Evolutionary conservation across 1,284 basidiomycete species (phyloP).

Genomic region (Ganoderma sinense): DNA sequence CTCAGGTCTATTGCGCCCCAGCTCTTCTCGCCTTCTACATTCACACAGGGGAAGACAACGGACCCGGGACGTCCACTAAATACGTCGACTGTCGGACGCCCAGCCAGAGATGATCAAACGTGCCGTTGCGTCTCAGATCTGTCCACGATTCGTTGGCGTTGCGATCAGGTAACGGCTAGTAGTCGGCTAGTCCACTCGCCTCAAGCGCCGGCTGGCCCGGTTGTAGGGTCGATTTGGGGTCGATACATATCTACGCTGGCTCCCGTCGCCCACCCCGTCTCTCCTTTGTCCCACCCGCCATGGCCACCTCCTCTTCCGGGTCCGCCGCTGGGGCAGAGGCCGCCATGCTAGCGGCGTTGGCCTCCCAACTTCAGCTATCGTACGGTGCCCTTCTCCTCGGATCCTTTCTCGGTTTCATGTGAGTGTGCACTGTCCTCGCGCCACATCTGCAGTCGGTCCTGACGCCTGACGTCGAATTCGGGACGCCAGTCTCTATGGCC

Average conservation of each 20-base stretch:
- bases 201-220: not conserved
- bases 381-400: conserved; percentile 3
- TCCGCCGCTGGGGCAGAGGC: not conserved
- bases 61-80: not conserved
- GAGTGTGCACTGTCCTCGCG: not conserved
- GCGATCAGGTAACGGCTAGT: not conserved
- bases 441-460: not conserved
- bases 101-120: not conserved
- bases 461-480: not conserved
- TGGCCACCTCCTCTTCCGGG: not conserved
- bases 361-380: not conserved
- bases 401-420: conserved; percentile 3
- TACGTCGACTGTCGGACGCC: too few relatives aligned
- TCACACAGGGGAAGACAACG: not conserved
- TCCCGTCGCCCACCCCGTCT: not conserved
- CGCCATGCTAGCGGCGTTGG: not conserved
- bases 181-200: not conserved
- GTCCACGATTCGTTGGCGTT: not conserved
- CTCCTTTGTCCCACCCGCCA: not conserved
- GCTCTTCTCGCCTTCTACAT: not conserved
- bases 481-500: not conserved
- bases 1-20: not conserved
- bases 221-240: not conserved
- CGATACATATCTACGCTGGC: not conserved
- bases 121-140: not conserved